phyloP scores from a whole-genome alignment of 768 basidiomycete species.

The Serendipita indica region DNA sequence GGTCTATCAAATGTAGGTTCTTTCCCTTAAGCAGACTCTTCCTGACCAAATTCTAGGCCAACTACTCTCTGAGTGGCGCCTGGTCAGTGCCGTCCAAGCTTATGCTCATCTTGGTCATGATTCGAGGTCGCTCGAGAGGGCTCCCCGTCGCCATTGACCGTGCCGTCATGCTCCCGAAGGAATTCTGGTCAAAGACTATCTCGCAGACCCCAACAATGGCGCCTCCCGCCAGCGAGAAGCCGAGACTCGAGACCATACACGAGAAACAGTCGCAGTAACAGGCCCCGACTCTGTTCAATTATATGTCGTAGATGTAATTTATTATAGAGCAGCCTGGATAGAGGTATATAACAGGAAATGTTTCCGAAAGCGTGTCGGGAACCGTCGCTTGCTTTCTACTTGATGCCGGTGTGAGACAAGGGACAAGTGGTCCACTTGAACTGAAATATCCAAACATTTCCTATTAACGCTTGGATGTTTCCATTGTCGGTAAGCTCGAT shows the following conservation, averaged over 20 bases:
- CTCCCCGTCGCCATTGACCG: slow-evolving; percentile 80
- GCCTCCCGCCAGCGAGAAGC: too few relatives aligned
- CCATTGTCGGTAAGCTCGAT: slow-evolving; percentile 78
- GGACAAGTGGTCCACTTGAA: slow-evolving; percentile 98
- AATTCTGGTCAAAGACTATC: slow-evolving; percentile 28
- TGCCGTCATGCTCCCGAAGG: slow-evolving; percentile 68
- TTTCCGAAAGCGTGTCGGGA: too few relatives aligned
- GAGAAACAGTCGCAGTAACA: too few relatives aligned
- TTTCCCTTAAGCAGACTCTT: neutral
- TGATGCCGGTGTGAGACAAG: too few relatives aligned
- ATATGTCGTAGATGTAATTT: too few relatives aligned
- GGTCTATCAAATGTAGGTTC: slow-evolving; percentile 62
- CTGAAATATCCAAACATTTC: slow-evolving; percentile 54
- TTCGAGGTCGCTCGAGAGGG: slow-evolving; percentile 84
- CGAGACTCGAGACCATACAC: too few relatives aligned
- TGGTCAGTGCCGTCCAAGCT: slow-evolving; percentile 75
- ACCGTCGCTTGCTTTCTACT: too few relatives aligned
- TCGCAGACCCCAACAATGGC: neutral
- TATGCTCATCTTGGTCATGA: slow-evolving; percentile 75
- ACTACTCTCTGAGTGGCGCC: slow-evolving; percentile 68
- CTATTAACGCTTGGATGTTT: slow-evolving; percentile 56
- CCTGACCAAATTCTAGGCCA: slow-evolving; percentile 37
- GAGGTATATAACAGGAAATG: too few relatives aligned
- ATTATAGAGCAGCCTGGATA: too few relatives aligned
- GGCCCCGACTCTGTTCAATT: too few relatives aligned